Conservation (phyloP, 352 stramenopile species). For the Globisporangium cystogenes region DNA sequence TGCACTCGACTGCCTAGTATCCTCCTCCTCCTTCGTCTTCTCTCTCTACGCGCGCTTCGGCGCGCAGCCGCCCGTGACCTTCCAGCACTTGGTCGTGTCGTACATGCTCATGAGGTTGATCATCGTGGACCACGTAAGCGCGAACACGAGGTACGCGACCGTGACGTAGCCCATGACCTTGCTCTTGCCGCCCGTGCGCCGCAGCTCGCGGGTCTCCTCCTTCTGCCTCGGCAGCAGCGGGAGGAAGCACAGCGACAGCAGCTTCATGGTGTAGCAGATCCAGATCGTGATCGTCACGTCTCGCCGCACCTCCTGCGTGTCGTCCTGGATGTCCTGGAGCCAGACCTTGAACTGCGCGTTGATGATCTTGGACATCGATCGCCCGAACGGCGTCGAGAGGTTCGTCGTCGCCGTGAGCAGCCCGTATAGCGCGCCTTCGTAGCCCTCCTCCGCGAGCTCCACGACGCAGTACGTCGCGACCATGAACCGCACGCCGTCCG, state of each 20-base stretch:
- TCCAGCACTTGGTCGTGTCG: conserved; percentile 52
- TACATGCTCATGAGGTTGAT: conserved; percentile 58
- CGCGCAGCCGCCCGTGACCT: conserved; percentile 52
- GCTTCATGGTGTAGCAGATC: conserved; percentile 49
- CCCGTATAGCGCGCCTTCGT: conserved; percentile 48
- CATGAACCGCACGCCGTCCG: conserved; percentile 45
- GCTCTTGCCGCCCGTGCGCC: conserved; percentile 31
- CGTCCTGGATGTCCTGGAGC: conserved; percentile 38
- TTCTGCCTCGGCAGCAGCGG: conserved; percentile 42
- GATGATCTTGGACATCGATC: conserved; percentile 47
- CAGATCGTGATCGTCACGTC: conserved; percentile 54
- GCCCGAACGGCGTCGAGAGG: conserved; percentile 36
- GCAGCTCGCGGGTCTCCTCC: conserved; percentile 25
- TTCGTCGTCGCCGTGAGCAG: conserved; percentile 47
- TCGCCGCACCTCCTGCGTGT: conserved; percentile 37
- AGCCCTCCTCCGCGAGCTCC: conserved; percentile 46
- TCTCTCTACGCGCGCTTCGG: conserved; percentile 9
- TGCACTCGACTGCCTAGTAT: too few relatives aligned
- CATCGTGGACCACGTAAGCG: conserved; percentile 34
- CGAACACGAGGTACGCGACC: conserved; percentile 26
- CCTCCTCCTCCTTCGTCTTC: too few relatives aligned
- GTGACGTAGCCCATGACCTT: conserved; percentile 29
- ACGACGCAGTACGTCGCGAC: conserved; percentile 51
- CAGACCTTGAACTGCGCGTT: conserved; percentile 47
- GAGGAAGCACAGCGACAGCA: conserved; percentile 44